These are phyloP conservation scores for Thielaviopsis ethacetica DNA, from an alignment of 2,329 filamentous ascomycete species.

Conservation along the genomic window DNA sequence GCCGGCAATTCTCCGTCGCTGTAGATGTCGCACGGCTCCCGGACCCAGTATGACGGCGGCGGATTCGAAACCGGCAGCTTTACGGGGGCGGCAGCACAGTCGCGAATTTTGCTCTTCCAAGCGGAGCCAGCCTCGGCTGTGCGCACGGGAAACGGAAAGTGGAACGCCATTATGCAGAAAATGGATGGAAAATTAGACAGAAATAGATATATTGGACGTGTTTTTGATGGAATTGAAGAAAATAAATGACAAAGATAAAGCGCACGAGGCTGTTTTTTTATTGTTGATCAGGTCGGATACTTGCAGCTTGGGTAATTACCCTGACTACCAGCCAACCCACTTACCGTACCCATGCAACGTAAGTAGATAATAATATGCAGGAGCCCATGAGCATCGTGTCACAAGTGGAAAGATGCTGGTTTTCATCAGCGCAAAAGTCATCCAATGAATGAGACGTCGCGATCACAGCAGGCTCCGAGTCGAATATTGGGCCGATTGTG, in stretches of 20 bases:
- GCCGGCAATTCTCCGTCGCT: conserved; percentile 19
- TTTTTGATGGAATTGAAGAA: neutral
- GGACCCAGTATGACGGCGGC: conserved; percentile 13
- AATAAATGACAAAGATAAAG: too few species aligned
- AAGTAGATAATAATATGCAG: neutral
- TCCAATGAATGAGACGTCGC: neutral
- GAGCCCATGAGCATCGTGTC: neutral
- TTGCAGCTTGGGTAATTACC: neutral
- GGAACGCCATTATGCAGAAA: conserved; percentile 1
- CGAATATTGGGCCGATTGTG: too few species aligned
- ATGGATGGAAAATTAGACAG: neutral
- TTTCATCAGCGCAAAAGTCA: neutral
- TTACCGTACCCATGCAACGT: neutral
- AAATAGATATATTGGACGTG: neutral
- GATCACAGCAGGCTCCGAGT: neutral
- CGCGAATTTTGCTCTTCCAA: conserved; percentile 4
- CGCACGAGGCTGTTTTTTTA: neutral
- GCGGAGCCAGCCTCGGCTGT: neutral
- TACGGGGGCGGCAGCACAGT: conserved; percentile 1
- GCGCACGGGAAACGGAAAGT: conserved; percentile 9
- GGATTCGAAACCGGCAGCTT: neutral
- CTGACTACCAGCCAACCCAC: neutral
- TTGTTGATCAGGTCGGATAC: neutral
- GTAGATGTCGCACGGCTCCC: conserved; percentile 14
- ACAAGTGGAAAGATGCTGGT: neutral